These are phyloP conservation scores for Cladorrhinum samala DNA, from an alignment of 495 filamentous ascomycete species.

Conservation along the genomic window DNA sequence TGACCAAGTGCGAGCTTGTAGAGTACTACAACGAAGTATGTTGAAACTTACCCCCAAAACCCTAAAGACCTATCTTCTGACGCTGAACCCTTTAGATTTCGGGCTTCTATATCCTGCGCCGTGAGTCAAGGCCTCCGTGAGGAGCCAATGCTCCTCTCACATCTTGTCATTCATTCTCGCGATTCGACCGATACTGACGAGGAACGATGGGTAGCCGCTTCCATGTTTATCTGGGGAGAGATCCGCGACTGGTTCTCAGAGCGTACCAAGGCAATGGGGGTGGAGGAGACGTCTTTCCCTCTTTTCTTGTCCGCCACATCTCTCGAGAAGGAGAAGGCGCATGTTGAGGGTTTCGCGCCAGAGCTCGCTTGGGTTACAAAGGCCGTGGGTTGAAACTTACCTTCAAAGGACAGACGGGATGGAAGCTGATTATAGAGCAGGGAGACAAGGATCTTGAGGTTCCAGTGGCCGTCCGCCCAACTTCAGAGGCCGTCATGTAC, in stretches of 20 bases:
- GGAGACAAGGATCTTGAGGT: constrained; percentile 88
- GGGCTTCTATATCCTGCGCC: constrained; percentile 91
- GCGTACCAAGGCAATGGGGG: constrained; percentile 79
- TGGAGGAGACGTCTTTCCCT: constrained; percentile 93
- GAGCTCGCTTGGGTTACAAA: constrained; percentile 99
- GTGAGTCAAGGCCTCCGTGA: background rate
- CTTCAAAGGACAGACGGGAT: background rate
- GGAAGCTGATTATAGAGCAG: constrained; percentile 28
- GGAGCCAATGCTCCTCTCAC: background rate
- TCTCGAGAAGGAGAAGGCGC: constrained; percentile 89
- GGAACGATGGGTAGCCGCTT: constrained; percentile 38
- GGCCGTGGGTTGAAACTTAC: constrained; percentile 37
- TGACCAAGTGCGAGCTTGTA: constrained; percentile 91
- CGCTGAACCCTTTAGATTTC: too few species aligned
- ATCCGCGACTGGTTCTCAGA: constrained; percentile 87
- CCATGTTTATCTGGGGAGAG: constrained; percentile 87
- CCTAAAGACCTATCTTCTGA: too few species aligned
- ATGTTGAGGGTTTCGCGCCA: constrained; percentile 94
- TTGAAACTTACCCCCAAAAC: background rate
- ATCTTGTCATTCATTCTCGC: background rate
- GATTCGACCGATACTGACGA: background rate
- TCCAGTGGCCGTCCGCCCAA: constrained; percentile 92
- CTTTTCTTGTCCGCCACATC: constrained; percentile 89
- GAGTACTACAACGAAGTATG: constrained; percentile 53
- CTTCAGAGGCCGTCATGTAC: constrained; percentile 90